phyloP scores from a whole-genome alignment of 2,329 filamentous ascomycete genomes.

The Arthrobotrys pseudoclavata region DNA sequence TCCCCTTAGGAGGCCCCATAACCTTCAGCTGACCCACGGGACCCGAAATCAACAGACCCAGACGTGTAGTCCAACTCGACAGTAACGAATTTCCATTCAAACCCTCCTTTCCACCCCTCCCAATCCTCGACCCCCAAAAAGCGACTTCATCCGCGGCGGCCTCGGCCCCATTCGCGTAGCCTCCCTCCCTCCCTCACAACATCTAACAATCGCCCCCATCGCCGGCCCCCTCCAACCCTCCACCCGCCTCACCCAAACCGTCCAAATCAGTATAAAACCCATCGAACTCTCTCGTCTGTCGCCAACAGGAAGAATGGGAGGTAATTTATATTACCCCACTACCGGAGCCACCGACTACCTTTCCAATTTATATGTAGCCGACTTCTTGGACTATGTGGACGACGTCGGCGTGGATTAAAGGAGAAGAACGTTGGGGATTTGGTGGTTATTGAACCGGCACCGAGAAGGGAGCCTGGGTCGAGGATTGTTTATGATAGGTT shows the following conservation, averaged over 20 bases:
- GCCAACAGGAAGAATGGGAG: background rate
- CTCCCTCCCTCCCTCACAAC: background rate
- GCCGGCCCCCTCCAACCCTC: background rate
- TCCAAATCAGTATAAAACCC: background rate
- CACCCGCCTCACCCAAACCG: background rate
- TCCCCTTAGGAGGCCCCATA: background rate
- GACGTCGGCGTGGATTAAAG: background rate
- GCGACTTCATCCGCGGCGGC: conserved; percentile 1
- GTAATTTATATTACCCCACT: background rate
- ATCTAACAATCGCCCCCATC: background rate
- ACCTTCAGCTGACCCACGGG: background rate
- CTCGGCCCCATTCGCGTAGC: background rate
- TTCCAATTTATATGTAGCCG: background rate
- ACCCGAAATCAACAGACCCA: background rate
- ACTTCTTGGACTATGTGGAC: background rate
- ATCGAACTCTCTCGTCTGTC: background rate
- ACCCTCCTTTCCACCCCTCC: background rate
- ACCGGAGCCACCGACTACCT: background rate
- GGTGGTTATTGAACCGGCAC: background rate
- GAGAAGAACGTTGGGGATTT: background rate
- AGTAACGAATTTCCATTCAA: background rate
- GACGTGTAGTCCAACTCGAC: background rate
- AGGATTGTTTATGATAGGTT: no score
- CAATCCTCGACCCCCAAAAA: background rate
- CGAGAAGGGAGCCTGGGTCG: background rate